phyloP scores from a whole-genome alignment of 495 filamentous ascomycete genomes.

The Penicillium bialowiezense region DNA sequence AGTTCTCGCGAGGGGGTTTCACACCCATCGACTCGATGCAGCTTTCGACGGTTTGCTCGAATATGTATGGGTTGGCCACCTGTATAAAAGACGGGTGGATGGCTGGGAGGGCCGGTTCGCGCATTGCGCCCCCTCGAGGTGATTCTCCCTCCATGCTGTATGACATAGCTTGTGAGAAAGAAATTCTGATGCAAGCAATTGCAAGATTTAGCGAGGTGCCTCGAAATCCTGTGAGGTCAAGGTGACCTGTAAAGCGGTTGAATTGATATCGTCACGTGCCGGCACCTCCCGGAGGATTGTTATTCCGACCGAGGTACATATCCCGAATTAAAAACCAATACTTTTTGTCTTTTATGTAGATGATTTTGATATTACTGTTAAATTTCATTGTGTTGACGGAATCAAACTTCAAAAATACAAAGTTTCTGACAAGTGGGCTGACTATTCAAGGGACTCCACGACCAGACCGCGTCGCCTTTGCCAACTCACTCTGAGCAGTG shows the following conservation, averaged over 20 bases:
- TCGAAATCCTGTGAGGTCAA: background rate
- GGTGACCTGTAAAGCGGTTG: too few species aligned
- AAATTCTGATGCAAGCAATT: background rate
- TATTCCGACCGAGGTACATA: background rate
- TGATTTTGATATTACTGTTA: too few species aligned
- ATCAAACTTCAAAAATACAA: too few species aligned
- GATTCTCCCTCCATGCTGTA: constrained; percentile 21
- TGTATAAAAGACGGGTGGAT: constrained; percentile 73
- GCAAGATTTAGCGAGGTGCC: background rate
- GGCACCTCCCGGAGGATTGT: too few species aligned
- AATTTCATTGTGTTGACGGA: too few species aligned
- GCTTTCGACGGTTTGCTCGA: constrained; percentile 58
- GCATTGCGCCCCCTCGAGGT: constrained; percentile 4
- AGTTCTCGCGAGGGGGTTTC: constrained; percentile 63
- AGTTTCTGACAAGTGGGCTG: too few species aligned
- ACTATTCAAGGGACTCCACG: constrained; percentile 60
- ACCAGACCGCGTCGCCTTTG: constrained; percentile 63
- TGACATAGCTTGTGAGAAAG: constrained; percentile 15
- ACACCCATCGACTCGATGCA: constrained; percentile 54
- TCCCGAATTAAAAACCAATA: too few species aligned
- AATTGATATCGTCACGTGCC: too few species aligned
- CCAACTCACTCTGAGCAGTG: constrained; percentile 68
- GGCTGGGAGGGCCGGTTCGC: constrained; percentile 28
- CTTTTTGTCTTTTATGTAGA: too few species aligned
- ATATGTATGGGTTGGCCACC: constrained; percentile 65